Percentiles rank a stretch among this genome's conserved stretches.
Evolutionary conservation across 495 filamentous ascomycete species (phyloP).

Genomic region (Hypoxylon subgilvum): DNA sequence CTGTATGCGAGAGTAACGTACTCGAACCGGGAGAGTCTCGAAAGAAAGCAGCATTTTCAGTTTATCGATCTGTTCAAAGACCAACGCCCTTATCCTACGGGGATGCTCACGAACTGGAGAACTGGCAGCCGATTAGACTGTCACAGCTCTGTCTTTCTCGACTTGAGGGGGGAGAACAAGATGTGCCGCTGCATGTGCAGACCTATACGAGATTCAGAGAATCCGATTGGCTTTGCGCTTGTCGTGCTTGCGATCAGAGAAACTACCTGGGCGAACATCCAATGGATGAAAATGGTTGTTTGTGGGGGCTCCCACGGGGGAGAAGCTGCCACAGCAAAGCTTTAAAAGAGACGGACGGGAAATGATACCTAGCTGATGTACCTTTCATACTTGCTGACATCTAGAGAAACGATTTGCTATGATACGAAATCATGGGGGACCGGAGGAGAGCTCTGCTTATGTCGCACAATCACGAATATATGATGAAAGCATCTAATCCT

Average conservation of each 20-base stretch:
- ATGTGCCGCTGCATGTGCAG: conserved; percentile 62
- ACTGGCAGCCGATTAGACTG: conserved; percentile 52
- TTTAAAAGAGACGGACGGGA: background rate
- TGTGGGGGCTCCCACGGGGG: conserved; percentile 22
- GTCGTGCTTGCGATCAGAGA: conserved; percentile 60
- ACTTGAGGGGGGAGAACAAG: conserved; percentile 31
- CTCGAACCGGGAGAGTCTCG: conserved; percentile 53
- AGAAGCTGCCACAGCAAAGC: conserved; percentile 1
- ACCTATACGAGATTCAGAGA: conserved; percentile 51
- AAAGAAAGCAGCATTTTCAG: conserved; percentile 61
- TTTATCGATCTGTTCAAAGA: conserved; percentile 66
- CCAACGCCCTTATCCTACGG: conserved; percentile 57
- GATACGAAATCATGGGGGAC: background rate
- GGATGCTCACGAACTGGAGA: conserved; percentile 57
- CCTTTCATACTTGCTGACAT: conserved; percentile 1
- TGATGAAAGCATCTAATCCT: conserved; percentile 1
- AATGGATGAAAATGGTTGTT: conserved; percentile 41
- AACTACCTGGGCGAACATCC: conserved; percentile 60
- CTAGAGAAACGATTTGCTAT: conserved; percentile 5
- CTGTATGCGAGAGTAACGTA: conserved; percentile 63
- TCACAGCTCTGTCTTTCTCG: conserved; percentile 53
- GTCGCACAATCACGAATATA: conserved; percentile 5
- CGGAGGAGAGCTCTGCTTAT: background rate
- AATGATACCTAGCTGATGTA: conserved; percentile 4
- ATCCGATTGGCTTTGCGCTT: conserved; percentile 50